Conservation (phyloP, 2,329 filamentous ascomycete genomes). For the Magnaporthiopsis incrustans region DNA sequence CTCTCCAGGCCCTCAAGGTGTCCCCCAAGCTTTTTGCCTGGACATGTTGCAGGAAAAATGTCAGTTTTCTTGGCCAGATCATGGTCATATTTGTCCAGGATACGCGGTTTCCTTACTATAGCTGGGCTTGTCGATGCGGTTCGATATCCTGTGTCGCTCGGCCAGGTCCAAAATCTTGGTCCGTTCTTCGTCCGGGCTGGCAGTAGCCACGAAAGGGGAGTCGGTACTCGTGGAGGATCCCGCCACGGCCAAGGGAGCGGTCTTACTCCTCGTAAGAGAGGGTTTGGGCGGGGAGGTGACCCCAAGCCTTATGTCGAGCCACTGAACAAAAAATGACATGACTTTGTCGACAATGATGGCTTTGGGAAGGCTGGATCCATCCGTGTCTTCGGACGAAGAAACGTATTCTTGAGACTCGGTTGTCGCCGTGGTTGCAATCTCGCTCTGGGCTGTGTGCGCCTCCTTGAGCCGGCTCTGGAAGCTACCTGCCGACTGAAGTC, state of each 20-base stretch:
- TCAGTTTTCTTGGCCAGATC: background rate
- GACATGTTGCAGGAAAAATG: background rate
- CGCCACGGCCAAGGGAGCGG: too few relatives aligned
- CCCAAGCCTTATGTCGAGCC: background rate
- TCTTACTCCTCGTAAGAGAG: too few relatives aligned
- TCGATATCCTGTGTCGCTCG: background rate
- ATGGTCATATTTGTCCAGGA: background rate
- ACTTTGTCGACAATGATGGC: background rate
- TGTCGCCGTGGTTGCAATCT: too few relatives aligned
- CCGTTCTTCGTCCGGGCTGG: background rate
- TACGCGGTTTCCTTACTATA: background rate
- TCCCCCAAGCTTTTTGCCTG: background rate
- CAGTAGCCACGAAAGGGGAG: background rate
- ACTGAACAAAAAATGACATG: slow-evolving; percentile 1
- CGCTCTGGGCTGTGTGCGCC: background rate
- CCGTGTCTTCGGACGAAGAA: background rate
- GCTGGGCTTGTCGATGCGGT: too few relatives aligned
- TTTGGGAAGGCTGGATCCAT: background rate
- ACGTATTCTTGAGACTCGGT: background rate
- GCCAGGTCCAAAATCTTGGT: background rate
- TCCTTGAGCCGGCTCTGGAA: background rate
- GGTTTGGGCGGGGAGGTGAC: background rate
- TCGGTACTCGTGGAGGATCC: too few relatives aligned
- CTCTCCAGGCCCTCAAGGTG: background rate
- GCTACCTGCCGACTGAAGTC: too few relatives aligned